Evolutionary conservation across 2,329 filamentous ascomycete species (phyloP).

Genomic region (Dothistroma septosporum): DNA sequence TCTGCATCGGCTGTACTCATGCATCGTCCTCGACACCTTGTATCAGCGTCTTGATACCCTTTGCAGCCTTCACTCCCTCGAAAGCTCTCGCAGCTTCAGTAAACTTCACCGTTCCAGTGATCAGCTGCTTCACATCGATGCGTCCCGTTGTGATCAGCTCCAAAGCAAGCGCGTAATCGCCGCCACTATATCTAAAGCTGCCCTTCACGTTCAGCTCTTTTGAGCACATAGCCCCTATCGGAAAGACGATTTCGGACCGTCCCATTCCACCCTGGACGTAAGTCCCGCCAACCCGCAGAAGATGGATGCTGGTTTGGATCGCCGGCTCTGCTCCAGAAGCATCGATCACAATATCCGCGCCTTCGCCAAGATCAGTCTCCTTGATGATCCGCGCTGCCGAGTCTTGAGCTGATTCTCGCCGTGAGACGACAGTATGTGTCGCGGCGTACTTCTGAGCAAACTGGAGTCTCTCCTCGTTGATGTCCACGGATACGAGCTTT

Average conservation of each 20-base stretch:
- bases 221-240: constrained; percentile 81
- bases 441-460: constrained; percentile 72
- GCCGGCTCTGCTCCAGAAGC: constrained; percentile 47
- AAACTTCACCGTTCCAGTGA: constrained; percentile 75
- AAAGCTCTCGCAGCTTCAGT: constrained; percentile 81
- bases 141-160: constrained; percentile 68
- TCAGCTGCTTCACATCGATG: constrained; percentile 71
- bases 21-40: constrained; percentile 25
- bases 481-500: constrained; percentile 83
- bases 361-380: constrained; percentile 47
- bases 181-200: constrained; percentile 82
- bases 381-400: constrained; percentile 19
- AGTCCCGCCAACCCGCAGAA: constrained; percentile 47
- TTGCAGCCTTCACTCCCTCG: constrained; percentile 75
- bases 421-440: constrained; percentile 65
- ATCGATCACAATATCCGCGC: constrained; percentile 48
- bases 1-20: neutral
- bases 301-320: constrained; percentile 48
- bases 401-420: constrained; percentile 52
- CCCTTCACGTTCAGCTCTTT: constrained; percentile 87
- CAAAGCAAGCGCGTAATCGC: constrained; percentile 82
- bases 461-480: constrained; percentile 71
- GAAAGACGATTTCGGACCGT: constrained; percentile 79
- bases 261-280: constrained; percentile 85
- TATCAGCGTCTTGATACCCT: constrained; percentile 65